Conservation (phyloP, 495 filamentous ascomycete genomes). For the Bacidia rubella region DNA sequence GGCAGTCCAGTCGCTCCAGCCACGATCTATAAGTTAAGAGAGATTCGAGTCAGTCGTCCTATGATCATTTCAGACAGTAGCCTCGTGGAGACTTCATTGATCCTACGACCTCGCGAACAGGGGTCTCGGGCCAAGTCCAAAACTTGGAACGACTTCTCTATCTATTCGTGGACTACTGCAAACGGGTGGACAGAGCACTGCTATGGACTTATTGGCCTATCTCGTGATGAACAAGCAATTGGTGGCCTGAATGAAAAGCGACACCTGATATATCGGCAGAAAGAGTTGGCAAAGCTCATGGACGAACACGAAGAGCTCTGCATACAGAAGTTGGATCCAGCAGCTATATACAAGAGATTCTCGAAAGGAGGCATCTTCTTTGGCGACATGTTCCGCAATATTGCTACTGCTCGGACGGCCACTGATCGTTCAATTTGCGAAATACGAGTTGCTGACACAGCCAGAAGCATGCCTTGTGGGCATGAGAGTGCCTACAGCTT, state of each 20-base stretch:
- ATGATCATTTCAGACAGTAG: too few species aligned
- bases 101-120: too few species aligned
- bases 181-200: constrained; percentile 28
- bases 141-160: constrained; percentile 28
- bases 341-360: background rate
- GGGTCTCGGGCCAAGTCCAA: too few species aligned
- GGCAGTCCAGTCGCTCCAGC: background rate
- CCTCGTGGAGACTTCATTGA: too few species aligned
- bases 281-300: background rate
- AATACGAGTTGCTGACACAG: background rate
- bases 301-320: background rate
- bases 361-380: background rate
- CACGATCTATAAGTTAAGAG: background rate
- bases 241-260: background rate
- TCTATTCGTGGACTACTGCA: constrained; percentile 23
- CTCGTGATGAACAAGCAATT: background rate
- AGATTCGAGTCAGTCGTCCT: too few species aligned
- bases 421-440: background rate
- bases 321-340: background rate
- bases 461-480: background rate
- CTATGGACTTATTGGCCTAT: constrained; percentile 17
- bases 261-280: background rate
- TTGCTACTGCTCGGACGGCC: background rate
- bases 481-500: too few species aligned
- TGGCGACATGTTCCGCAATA: background rate